Evolutionary conservation across 768 basidiomycete species (phyloP).

Genomic region (Hydnomerulius pinastri): DNA sequence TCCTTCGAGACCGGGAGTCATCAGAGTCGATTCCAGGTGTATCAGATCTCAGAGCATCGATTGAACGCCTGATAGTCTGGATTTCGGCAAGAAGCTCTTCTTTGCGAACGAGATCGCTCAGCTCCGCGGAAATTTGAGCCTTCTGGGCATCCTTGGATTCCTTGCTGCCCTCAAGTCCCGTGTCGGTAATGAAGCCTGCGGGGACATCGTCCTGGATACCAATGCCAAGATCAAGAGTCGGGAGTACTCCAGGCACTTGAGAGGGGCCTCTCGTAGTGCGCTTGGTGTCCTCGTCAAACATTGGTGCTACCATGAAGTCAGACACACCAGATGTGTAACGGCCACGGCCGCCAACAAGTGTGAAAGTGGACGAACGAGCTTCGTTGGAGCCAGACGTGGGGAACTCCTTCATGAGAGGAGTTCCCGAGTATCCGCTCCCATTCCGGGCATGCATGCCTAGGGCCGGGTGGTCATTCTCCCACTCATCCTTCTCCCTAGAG

Average conservation of each 20-base stretch:
- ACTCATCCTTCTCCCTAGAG: conserved; percentile 71
- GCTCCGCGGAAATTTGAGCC: conserved; percentile 41
- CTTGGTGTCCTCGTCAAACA: conserved; percentile 61
- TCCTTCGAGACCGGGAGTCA: conserved; percentile 63
- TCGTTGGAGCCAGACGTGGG: conserved; percentile 52
- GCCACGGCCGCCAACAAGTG: conserved; percentile 52
- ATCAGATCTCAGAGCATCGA: conserved; percentile 73
- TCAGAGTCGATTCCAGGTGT: conserved; percentile 51
- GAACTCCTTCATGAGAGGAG: conserved; percentile 67
- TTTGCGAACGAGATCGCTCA: conserved; percentile 61
- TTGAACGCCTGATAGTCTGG: conserved; percentile 75
- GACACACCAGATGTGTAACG: conserved; percentile 70
- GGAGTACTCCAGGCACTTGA: conserved; percentile 57
- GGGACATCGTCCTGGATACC: conserved; percentile 80
- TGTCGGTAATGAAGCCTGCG: conserved; percentile 60
- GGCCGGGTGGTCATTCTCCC: conserved; percentile 85
- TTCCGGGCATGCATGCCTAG: conserved; percentile 60
- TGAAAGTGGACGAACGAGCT: conserved; percentile 44
- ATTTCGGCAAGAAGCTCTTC: conserved; percentile 77
- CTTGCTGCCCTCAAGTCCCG: conserved; percentile 30
- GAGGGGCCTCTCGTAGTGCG: conserved; percentile 48
- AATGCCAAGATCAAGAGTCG: conserved; percentile 71
- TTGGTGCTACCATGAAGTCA: conserved; percentile 66
- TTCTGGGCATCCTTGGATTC: conserved; percentile 36
- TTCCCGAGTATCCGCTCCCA: conserved; percentile 63